Percentiles rank a stretch among this genome's conserved stretches.
These are phyloP conservation scores for Lactarius trivialis DNA, from an alignment of 768 basidiomycete species.

Conservation along the genomic window DNA sequence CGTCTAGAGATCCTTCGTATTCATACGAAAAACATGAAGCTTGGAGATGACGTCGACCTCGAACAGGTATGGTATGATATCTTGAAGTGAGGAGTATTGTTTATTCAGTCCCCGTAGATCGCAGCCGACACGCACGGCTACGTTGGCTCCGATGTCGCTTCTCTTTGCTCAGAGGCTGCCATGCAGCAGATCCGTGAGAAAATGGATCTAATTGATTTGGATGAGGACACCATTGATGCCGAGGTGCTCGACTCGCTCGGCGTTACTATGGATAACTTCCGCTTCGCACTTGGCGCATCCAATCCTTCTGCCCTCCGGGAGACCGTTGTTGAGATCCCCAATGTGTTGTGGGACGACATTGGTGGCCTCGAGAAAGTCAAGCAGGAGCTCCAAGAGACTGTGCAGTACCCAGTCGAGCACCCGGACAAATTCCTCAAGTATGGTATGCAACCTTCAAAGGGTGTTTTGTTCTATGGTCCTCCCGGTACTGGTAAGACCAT, in stretches of 20 bases:
- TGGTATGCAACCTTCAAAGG: conserved; percentile 99
- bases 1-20: conserved; percentile 98
- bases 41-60: conserved; percentile 92
- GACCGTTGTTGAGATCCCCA: conserved; percentile 98
- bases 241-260: conserved; percentile 98
- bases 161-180: conserved; percentile 96
- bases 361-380: conserved; percentile 99
- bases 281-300: conserved; percentile 93
- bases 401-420: conserved; percentile 99
- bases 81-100: conserved; percentile 4
- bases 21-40: conserved; percentile 99
- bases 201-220: conserved; percentile 96
- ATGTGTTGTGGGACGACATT: conserved; percentile 97
- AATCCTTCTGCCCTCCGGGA: conserved; percentile 99
- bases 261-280: conserved; percentile 99
- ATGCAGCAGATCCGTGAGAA: conserved; percentile 99
- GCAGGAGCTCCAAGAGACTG: conserved; percentile 96
- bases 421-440: conserved; percentile 99
- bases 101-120: conserved; percentile 48
- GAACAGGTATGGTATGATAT: conserved; percentile 60
- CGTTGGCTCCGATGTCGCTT: conserved; percentile 96
- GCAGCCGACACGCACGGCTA: conserved; percentile 99
- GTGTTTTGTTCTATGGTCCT: conserved; percentile 99
- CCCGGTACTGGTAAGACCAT: conserved; percentile 99
- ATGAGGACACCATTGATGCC: conserved; percentile 98